These are phyloP conservation scores for Laguncularia racemosa DNA, from an alignment of 345 rosid genomes.

Conservation along the genomic window DNA sequence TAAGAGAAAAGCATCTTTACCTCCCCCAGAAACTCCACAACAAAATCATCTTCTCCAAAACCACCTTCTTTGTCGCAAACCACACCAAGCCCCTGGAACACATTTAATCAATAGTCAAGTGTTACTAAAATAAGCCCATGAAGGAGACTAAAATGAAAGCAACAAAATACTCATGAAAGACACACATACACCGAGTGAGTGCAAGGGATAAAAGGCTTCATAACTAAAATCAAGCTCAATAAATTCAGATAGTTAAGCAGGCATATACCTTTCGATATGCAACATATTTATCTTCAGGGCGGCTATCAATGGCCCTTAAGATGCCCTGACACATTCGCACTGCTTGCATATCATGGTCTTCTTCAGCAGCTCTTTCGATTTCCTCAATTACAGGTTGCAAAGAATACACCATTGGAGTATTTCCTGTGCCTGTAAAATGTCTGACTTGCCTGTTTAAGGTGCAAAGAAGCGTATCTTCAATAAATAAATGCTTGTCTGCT, in stretches of 20 bases:
- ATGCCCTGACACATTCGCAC: conserved; percentile 69
- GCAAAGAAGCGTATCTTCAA: conserved; percentile 82
- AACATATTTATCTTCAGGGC: conserved; percentile 91
- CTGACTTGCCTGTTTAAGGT: conserved; percentile 82
- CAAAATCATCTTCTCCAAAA: conserved; percentile 90
- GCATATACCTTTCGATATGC: conserved; percentile 84
- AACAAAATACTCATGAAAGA: no score
- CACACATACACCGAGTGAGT: no score
- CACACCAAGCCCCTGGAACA: conserved; percentile 89
- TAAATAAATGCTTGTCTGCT: conserved; percentile 66
- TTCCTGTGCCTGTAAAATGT: conserved; percentile 77
- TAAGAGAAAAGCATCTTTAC: conserved; percentile 31
- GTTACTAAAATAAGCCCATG: no score
- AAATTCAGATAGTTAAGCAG: conserved; percentile 4
- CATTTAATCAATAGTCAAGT: no score
- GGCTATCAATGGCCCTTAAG: conserved; percentile 77
- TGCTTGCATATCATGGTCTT: conserved; percentile 55
- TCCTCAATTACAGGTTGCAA: conserved; percentile 82
- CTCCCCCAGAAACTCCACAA: conserved; percentile 99
- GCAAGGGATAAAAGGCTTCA: no score
- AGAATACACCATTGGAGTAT: conserved; percentile 85
- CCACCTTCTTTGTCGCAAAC: conserved; percentile 96
- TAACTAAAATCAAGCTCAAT: background rate
- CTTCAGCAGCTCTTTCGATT: conserved; percentile 58
- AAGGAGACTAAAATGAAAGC: conserved; percentile 1